Base-by-base conservation (phyloP, 2,329 filamentous ascomycete species). In the Xenosphaeropsis pyriputrescens region DNA sequence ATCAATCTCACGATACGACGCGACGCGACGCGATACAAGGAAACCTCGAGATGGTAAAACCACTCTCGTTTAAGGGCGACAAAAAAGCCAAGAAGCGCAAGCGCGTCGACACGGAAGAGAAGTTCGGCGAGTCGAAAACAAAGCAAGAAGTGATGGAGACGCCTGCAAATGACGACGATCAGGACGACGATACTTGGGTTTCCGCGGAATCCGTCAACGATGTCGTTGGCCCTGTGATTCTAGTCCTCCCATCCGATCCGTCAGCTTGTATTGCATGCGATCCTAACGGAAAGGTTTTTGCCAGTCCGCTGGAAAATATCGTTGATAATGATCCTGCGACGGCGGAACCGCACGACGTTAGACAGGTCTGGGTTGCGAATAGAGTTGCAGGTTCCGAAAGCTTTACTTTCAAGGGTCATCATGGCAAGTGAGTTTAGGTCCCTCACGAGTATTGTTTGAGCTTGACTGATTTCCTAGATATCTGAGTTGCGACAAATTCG, bases 61-160 rank as follows among this genome's bases (percentile, higher is more conserved):
- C 89, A 35, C 72, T 98, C 41, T 69, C 76, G 35, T 98, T 98
- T 70, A 98, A 98, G 63, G 91, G 91, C 67, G 91, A 98, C 63
- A 95, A 93, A 61, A 91, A 91, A 63, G 64, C 74, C 42, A 94
- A 91, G 61, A 95, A 95, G 68, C 74, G 85, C 57, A 95, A 94
- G 70, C 76, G 83, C 49, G 65, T 73, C 32, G 62, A 67, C 42
- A 59, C 64, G 18, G 56, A 58, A 18, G 54, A 57, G 29, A 57
- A 57, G 34, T 55, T 53, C 29, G 51, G 49, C 51, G 45, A 76
- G 63, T 47, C 45, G 33, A 16, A 22, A 14, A 13, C 5, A 22
- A 35, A 5, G 7, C 33, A 35, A 14, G 14, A 18, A 8, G n/a
- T 22, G 6, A 8, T 15, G 3, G 13, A 22, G 18, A 35, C 4